Evolutionary conservation across 768 basidiomycete genomes (phyloP).

Genomic region (Boletus sp.): DNA sequence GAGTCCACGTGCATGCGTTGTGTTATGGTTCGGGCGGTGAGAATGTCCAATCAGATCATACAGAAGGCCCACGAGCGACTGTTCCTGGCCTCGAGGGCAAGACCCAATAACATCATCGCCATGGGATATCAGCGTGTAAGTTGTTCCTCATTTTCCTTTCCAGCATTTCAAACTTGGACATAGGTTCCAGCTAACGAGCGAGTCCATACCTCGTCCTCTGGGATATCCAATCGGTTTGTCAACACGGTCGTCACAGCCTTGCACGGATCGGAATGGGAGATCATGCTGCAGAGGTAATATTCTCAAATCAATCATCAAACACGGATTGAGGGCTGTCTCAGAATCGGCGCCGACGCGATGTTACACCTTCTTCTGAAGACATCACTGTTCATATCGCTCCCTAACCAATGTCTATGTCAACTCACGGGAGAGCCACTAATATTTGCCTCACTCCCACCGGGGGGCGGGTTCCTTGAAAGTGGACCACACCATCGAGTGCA

Average conservation of each 20-base stretch:
- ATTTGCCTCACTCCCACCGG: conserved; percentile 34
- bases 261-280: conserved; percentile 64
- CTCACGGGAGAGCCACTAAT: conserved; percentile 72
- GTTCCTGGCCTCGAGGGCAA: conserved; percentile 38
- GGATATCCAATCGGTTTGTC: conserved; percentile 58
- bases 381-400: conserved; percentile 71
- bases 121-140: conserved; percentile 62
- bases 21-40: background rate
- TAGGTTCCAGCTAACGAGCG: conserved; percentile 36
- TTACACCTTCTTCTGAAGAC: conserved; percentile 74
- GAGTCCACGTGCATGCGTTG: conserved; percentile 11
- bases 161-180: background rate
- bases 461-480: conserved; percentile 9
- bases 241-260: conserved; percentile 77
- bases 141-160: background rate
- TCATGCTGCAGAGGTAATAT: conserved; percentile 56
- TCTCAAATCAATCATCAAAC: background rate
- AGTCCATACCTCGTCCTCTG: conserved; percentile 37
- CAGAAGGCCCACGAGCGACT: conserved; percentile 59
- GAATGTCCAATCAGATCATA: conserved; percentile 45
- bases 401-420: conserved; percentile 85
- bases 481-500: conserved; percentile 6
- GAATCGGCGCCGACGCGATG: conserved; percentile 77
- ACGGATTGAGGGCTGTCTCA: conserved; percentile 29
- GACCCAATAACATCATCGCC: conserved; percentile 59